Base-by-base conservation (phyloP, 2,329 filamentous ascomycete genomes). In the Lachnellula subtilissima region DNA sequence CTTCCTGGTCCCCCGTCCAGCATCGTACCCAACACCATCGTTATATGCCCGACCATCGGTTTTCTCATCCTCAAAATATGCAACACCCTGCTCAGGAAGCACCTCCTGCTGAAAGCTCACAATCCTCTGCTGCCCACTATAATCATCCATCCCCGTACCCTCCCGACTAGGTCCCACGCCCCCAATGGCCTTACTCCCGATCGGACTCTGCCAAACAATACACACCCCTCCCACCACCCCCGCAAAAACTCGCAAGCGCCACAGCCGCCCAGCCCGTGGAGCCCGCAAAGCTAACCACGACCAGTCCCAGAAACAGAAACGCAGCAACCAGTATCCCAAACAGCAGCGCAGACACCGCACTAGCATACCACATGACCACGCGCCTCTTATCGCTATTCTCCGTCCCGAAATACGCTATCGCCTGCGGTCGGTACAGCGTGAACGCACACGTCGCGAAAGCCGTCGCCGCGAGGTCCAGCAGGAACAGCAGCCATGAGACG, bases 341-440 rank as follows among this genome's bases (percentile, higher is more conserved):
- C 2, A 61, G 39, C n/a, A 58, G 36, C 8, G 43, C 36, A 11
- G 42, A 56, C 4, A 61, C 59, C 9, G 32, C 12, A 9, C 57
- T 54, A 5, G 59, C 59, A 50, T 56, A 61, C 59, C 59, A 61
- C 49, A 58, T 52, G 11, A 61, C 59, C 2, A 43, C 42, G 17
- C 57, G 39, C 35, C 59, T 37, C 25, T 56, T 28, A 17, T 52
- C 23, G 28, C 47, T 54, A 17, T 58, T 53, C 8, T 48, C 36
- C 11, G 50, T 56, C 7, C 59, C 59, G 39, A 61, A 61, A 9
- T 50, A 58, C 19, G 17, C 23, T 9, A 61, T 42, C 1, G 57
- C 57, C 5, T 48, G 19, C 5, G 50, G 48, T 6, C 59, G 47
- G 8, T 48, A 61, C 6, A 60, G 17, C 12, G 49, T 49, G 5